A percentile compares a stretch with the other conserved stretches of the same genome.
These are phyloP conservation scores for Lentinus tigrinus DNA, from an alignment of 768 basidiomycete species.

Conservation along the genomic window DNA sequence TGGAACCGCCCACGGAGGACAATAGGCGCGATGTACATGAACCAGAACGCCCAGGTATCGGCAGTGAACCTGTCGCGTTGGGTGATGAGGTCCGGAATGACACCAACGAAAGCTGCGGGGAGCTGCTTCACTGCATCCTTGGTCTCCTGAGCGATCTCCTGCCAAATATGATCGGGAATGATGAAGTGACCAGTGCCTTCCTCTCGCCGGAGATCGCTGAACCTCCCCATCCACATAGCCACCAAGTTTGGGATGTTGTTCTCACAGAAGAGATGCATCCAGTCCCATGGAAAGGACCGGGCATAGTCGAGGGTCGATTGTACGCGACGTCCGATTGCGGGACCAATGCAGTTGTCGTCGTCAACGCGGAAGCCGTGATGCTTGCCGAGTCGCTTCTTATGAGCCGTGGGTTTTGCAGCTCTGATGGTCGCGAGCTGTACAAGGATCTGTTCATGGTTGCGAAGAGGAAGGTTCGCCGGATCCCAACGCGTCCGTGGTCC, in stretches of 20 bases:
- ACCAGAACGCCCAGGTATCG: constrained; percentile 40
- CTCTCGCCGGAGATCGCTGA: constrained; percentile 29
- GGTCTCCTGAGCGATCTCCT: constrained; percentile 33
- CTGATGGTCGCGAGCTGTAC: constrained; percentile 29
- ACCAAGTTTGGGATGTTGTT: constrained; percentile 43
- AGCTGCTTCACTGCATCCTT: constrained; percentile 32
- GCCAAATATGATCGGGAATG: constrained; percentile 33
- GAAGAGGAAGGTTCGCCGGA: constrained; percentile 37
- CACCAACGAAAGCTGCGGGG: constrained; percentile 35
- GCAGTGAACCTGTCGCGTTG: constrained; percentile 29
- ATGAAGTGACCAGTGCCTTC: constrained; percentile 25
- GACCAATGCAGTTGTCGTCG: constrained; percentile 26
- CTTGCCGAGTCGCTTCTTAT: constrained; percentile 9
- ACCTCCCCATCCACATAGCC: constrained; percentile 38
- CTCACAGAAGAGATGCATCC: constrained; percentile 49
- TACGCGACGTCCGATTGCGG: constrained; percentile 21
- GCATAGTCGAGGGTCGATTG: constrained; percentile 29
- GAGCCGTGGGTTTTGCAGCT: constrained; percentile 12
- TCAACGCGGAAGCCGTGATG: constrained; percentile 17
- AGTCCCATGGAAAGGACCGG: constrained; percentile 47
- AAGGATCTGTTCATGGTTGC: constrained; percentile 45
- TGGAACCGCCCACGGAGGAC: constrained; percentile 34
- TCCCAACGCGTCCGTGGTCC: constrained; percentile 19
- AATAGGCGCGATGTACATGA: constrained; percentile 36
- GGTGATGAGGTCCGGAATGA: constrained; percentile 31